phyloP scores from a whole-genome alignment of 306 rosid genomes.

The Prosopis cineraria region DNA sequence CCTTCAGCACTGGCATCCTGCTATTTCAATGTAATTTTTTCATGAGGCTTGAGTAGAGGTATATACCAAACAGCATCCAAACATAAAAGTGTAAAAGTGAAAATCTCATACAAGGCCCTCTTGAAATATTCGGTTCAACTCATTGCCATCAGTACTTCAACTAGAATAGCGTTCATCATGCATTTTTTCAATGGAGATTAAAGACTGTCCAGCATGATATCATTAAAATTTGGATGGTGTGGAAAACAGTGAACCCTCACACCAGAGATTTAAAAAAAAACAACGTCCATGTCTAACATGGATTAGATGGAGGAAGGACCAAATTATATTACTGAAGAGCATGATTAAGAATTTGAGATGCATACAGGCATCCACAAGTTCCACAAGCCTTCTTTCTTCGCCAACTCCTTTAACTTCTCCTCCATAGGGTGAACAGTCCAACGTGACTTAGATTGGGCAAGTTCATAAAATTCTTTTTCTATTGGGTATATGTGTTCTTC shows the following conservation, averaged over 20 bases:
- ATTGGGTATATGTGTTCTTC: conserved; percentile 85
- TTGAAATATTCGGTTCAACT: conserved; percentile 23
- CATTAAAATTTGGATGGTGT: conserved; percentile 10
- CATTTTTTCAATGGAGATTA: neutral
- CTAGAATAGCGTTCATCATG: conserved; percentile 1
- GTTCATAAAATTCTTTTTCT: conserved; percentile 83
- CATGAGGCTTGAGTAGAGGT: neutral
- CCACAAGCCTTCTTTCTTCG: conserved; percentile 96
- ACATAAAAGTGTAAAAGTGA: neutral
- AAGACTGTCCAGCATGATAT: neutral
- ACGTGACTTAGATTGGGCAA: conserved; percentile 73
- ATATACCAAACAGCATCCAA: neutral
- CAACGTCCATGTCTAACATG: neutral
- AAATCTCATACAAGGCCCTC: conserved; percentile 9
- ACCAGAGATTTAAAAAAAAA: conserved; percentile 18
- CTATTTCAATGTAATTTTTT: neutral
- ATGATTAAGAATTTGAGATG: conserved; percentile 33
- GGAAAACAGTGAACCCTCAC: conserved; percentile 11
- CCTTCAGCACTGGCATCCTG: neutral
- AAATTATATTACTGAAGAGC: conserved; percentile 29
- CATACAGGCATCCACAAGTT: conserved; percentile 93
- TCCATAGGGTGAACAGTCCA: conserved; percentile 95
- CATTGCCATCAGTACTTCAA: neutral
- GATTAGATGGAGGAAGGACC: conserved; percentile 13
- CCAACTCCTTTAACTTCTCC: conserved; percentile 86